Evolutionary conservation across 495 filamentous ascomycete genomes (phyloP).

Genomic region (Penicillium ucsense): DNA sequence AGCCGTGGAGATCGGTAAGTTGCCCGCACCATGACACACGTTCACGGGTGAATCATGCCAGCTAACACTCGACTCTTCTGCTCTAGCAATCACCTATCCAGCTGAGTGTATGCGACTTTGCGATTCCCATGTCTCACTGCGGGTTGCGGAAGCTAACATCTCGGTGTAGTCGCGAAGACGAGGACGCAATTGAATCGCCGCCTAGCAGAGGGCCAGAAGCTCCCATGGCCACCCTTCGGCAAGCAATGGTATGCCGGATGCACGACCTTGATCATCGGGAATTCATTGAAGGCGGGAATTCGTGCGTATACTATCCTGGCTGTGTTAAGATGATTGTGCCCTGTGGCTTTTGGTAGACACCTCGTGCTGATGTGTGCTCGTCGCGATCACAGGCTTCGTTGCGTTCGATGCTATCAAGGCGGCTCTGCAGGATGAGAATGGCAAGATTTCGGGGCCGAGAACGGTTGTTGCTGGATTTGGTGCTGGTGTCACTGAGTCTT

Average conservation of each 20-base stretch:
- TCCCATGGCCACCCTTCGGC: constrained; percentile 95
- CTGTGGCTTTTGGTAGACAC: no score
- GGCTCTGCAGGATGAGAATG: constrained; percentile 71
- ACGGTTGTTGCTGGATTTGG: constrained; percentile 93
- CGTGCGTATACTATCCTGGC: constrained; percentile 42
- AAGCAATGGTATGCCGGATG: constrained; percentile 95
- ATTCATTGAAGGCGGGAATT: constrained; percentile 91
- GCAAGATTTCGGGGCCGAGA: constrained; percentile 79
- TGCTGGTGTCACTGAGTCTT: constrained; percentile 85
- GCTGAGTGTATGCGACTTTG: constrained; percentile 61
- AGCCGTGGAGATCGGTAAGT: constrained; percentile 82
- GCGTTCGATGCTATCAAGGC: constrained; percentile 90
- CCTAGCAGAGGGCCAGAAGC: constrained; percentile 68
- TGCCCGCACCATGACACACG: background rate
- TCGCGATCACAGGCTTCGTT: constrained; percentile 61
- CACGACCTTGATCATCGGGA: constrained; percentile 93
- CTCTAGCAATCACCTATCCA: constrained; percentile 84
- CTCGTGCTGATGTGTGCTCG: no score
- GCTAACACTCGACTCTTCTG: constrained; percentile 6
- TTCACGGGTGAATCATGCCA: background rate
- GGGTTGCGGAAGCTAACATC: constrained; percentile 6
- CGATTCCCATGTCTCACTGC: background rate
- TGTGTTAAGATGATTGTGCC: constrained; percentile 1
- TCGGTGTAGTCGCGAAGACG: constrained; percentile 75
- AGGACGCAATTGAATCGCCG: constrained; percentile 85